Conservation (phyloP, 2,329 filamentous ascomycete species). For the Claviceps sorghi region DNA sequence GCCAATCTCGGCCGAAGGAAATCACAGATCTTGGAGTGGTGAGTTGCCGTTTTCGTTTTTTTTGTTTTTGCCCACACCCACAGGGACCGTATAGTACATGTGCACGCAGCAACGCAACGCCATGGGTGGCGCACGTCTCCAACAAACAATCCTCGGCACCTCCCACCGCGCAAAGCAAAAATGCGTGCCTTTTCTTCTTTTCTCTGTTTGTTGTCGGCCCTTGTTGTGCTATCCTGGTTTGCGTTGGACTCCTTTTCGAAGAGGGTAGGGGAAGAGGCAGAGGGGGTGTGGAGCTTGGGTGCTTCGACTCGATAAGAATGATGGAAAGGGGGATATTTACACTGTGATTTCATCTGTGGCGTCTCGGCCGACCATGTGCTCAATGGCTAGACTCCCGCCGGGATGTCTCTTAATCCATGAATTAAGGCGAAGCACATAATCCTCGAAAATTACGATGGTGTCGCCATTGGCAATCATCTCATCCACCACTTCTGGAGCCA, state of each 20-base stretch:
- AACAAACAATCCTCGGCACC: background rate
- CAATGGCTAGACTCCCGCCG: slow-evolving; percentile 42
- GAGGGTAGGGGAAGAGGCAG: no score
- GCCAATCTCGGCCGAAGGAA: background rate
- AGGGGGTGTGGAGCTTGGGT: background rate
- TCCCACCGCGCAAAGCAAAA: no score
- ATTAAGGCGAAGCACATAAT: slow-evolving; percentile 38
- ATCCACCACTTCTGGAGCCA: slow-evolving; percentile 32
- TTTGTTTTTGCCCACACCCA: background rate
- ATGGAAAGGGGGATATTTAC: slow-evolving; percentile 11
- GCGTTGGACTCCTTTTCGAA: background rate
- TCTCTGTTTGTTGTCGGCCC: background rate
- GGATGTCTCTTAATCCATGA: slow-evolving; percentile 45
- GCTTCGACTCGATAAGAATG: background rate
- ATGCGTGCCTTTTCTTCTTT: background rate
- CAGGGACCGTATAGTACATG: background rate
- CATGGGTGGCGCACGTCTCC: background rate
- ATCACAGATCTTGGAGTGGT: background rate
- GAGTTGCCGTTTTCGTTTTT: background rate
- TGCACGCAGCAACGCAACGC: background rate
- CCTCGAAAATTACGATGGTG: slow-evolving; percentile 41
- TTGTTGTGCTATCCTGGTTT: background rate
- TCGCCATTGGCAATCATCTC: slow-evolving; percentile 39
- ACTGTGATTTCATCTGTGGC: slow-evolving; percentile 22
- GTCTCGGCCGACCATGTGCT: slow-evolving; percentile 34